Conservation (phyloP, 345 rosid species). For the Dovyalis caffra region DNA sequence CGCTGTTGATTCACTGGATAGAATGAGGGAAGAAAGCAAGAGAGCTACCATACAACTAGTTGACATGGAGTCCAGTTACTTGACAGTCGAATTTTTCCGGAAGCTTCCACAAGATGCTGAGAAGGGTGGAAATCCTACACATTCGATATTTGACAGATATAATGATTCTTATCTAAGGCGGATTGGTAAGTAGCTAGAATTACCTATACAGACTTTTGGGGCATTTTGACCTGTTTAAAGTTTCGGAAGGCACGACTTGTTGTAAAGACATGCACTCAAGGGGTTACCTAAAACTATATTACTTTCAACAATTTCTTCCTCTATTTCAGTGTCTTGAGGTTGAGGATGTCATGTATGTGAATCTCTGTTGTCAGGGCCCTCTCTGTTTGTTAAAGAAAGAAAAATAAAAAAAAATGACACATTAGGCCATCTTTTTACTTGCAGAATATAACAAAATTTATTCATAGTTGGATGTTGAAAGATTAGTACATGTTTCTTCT, state of each 20-base stretch:
- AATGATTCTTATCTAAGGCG: constrained; percentile 83
- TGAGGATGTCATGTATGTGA: no score
- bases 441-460: no score
- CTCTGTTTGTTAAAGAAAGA: no score
- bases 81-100: constrained; percentile 91
- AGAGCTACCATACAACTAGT: constrained; percentile 81
- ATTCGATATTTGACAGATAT: constrained; percentile 83
- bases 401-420: no score
- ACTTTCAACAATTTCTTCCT: no score
- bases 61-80: constrained; percentile 89
- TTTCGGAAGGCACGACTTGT: not conserved
- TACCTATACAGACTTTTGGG: not conserved
- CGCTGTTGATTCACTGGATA: constrained; percentile 76
- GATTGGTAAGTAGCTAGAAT: constrained; percentile 47
- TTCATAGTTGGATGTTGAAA: no score
- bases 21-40: constrained; percentile 93
- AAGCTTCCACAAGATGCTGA: constrained; percentile 95
- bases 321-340: no score
- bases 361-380: no score
- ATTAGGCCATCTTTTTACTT: no score
- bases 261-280: not conserved
- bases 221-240: not conserved
- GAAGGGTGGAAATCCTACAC: constrained; percentile 96
- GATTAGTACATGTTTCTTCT: no score
- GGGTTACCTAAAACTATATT: not conserved